phyloP scores from a whole-genome alignment of 352 stramenopile genomes.

The Globisporangium splendens region DNA sequence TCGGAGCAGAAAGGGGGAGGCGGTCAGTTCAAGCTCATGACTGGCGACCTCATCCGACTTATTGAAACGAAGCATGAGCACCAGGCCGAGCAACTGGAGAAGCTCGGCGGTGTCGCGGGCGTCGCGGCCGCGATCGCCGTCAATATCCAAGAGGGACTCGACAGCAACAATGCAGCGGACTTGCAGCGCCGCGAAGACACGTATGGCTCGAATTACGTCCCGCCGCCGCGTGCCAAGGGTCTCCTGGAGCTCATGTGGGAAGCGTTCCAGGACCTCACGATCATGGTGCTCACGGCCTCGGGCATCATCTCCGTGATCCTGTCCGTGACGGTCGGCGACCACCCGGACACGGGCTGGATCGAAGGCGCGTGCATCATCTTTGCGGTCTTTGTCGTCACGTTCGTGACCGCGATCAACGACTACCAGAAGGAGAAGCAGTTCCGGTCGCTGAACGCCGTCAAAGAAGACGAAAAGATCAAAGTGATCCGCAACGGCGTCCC shows the following conservation, averaged over 20 bases:
- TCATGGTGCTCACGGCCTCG: conserved; percentile 56
- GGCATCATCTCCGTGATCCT: conserved; percentile 58
- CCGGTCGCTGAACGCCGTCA: conserved; percentile 76
- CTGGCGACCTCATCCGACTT: conserved; percentile 58
- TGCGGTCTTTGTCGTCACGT: conserved; percentile 86
- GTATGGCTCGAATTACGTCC: conserved; percentile 72
- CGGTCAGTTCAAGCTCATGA: conserved; percentile 38
- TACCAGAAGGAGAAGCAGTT: conserved; percentile 93
- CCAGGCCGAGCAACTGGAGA: conserved; percentile 47
- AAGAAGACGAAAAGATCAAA: conserved; percentile 85
- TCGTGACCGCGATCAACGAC: conserved; percentile 90
- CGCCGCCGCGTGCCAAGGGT: conserved; percentile 40
- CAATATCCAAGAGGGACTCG: conserved; percentile 42
- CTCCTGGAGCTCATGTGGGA: conserved; percentile 86
- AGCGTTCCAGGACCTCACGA: conserved; percentile 82
- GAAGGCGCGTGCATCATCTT: conserved; percentile 91
- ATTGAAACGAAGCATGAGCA: conserved; percentile 68
- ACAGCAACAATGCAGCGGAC: conserved; percentile 40
- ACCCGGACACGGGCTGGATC: conserved; percentile 77
- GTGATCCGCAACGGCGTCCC: conserved; percentile 70
- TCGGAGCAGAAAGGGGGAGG: conserved; percentile 3
- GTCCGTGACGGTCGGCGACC: conserved; percentile 44
- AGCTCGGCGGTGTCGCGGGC: conserved; percentile 51
- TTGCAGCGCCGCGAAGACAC: conserved; percentile 46
- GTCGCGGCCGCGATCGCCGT: conserved; percentile 45